Base-by-base conservation (phyloP, 116 monocot species). In the Papilionanthe hybrid region DNA sequence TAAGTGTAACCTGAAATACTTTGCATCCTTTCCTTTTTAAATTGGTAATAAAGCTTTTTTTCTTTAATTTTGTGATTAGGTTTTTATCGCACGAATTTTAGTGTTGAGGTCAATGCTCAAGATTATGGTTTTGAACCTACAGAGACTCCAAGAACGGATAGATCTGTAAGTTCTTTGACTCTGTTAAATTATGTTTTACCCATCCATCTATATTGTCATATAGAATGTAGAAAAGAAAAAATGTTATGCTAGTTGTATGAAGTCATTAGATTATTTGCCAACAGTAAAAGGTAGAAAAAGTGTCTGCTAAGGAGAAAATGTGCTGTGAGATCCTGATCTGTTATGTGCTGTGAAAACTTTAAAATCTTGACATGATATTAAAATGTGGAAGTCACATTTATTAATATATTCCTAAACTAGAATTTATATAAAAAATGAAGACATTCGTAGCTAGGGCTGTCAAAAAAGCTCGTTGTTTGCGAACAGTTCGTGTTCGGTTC, bases 71-170 rank as follows among this genome's bases (percentile, higher is more conserved):
- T 9, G 4, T 56, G 56, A 22, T 53, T 73, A 97, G 97, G 97
- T 72, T 91, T 97, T 77, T 92, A 82, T 77, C 86, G 91, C 0
- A 88, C 91, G 79, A 88, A 77, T 78, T 97, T 97, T 78, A 83
- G 80, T 72, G 55, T 91, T 15, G 87, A 87, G 47, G 88, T 97
- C 48, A 85, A 92, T 86, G 88, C 97, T 18, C 68, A 84, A 44
- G 91, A 89, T 43, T 88, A 88, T 86, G 97, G 97, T 72, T 90
- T 97, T 83, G 89, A 92, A 79, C 83, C 94, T 30, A 92, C 94
- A 25, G 94, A 94, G 42, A 94, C 94, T 78, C 97, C 97, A 82
- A 88, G 97, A 86, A 97, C 92, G 60, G 97, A 97, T 84, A 94
- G 92, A 97, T 97, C 94, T 58, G 97, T 96, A 87, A 43, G 78